A percentile compares a stretch with the other conserved stretches of the same genome.
phyloP scores from a whole-genome alignment of 2,329 filamentous ascomycete species.

The Penicillium sp. region DNA sequence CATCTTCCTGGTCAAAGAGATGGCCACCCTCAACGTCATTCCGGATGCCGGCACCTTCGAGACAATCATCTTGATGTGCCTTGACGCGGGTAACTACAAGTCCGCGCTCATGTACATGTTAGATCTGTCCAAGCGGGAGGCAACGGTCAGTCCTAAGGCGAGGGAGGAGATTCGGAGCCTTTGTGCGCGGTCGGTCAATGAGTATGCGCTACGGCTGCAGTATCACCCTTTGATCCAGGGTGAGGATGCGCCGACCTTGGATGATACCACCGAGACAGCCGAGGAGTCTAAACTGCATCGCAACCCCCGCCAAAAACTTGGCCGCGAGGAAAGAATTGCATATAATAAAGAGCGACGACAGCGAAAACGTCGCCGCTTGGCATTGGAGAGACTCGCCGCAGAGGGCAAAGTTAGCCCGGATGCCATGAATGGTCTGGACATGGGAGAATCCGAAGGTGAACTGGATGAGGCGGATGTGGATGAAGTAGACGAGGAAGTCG shows the following conservation, averaged over 20 bases:
- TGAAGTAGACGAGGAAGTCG: not conserved
- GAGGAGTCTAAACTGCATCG: not conserved
- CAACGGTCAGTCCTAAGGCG: slow-evolving; percentile 33
- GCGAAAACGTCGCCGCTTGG: slow-evolving; percentile 10
- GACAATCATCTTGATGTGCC: slow-evolving; percentile 64
- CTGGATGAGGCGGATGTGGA: not conserved
- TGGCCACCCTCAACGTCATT: slow-evolving; percentile 60
- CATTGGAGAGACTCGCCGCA: slow-evolving; percentile 4
- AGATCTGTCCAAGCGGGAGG: slow-evolving; percentile 43
- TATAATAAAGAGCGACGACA: slow-evolving; percentile 15
- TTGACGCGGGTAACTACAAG: slow-evolving; percentile 46
- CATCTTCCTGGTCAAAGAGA: slow-evolving; percentile 68
- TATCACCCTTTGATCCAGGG: slow-evolving; percentile 38
- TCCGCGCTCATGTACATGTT: slow-evolving; percentile 48
- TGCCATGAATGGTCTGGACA: not conserved
- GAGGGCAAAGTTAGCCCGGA: not conserved
- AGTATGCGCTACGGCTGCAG: slow-evolving; percentile 39
- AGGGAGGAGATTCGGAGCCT: slow-evolving; percentile 37
- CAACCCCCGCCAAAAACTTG: not conserved
- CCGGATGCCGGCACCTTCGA: slow-evolving; percentile 68
- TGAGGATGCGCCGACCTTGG: slow-evolving; percentile 6
- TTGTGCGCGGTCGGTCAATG: slow-evolving; percentile 39
- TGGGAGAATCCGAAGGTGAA: not conserved
- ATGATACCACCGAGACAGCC: not conserved
- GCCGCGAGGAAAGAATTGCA: slow-evolving; percentile 8